Base-by-base conservation (phyloP, 129 eudicot genomes). In the Scalesia atractyloides region DNA sequence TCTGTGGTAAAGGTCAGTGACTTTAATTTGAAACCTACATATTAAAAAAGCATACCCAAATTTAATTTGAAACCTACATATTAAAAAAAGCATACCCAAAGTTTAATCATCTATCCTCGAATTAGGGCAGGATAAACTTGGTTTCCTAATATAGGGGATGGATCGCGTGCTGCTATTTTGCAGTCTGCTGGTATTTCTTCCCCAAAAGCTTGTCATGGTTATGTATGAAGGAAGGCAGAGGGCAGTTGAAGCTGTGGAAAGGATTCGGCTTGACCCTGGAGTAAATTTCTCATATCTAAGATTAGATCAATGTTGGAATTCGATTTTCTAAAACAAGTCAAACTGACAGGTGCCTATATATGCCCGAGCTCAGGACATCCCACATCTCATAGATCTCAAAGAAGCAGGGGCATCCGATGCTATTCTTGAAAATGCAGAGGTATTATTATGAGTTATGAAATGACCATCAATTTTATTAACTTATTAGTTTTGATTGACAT, bases 381-480 rank as follows among this genome's bases (percentile, higher is more conserved):
- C 74, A 58, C 99, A 94, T 86, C 83, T 94, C 84, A 70, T 94
- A 68, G 97, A 88, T 64, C 81, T 94, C 71, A 94, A 94, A 83
- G 82, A 86, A 83, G 92, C 88, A 51, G 99, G 98, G 63, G 99
- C 97, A 48, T 90, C 99, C 56, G 97, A 94, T 73, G 97, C 97
- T 39, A 86, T 94, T 79, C 94, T 94, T 69, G 99, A 94, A 81
- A 94, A 84, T 80, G 85, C 98, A 33, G 98, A 94, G 96, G 98
- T 90, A 83, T 41, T 20, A 59, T 24, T 49, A 11, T 49, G 9
- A 44, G 9, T 44, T 26, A 59, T 57, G 41, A 0, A 36, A 36
- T 3, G 41, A 36, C 41, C 41, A 3, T 3, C 41, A 36, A 36
- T 36, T 36, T 1, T 36, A 36, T 36, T 24, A 24, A 24, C 26